These are phyloP conservation scores for Picochlorum sp. DNA, from an alignment of 139 green algal genomes.

Conservation along the genomic window DNA sequence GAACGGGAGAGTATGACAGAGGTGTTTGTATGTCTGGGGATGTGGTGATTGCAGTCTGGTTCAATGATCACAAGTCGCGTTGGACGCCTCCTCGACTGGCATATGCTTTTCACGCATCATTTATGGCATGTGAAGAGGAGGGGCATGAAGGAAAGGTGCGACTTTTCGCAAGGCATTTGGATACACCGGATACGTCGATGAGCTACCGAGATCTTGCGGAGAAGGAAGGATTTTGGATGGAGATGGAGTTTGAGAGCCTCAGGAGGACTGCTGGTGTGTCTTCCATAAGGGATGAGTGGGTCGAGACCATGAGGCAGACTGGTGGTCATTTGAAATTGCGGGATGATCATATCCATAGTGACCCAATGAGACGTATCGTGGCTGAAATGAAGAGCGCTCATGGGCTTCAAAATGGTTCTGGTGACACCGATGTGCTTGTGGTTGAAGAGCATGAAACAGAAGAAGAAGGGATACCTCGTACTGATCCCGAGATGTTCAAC, in stretches of 20 bases:
- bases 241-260: slow-evolving; percentile 18
- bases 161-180: slow-evolving; percentile 2
- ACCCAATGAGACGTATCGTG: too few species aligned
- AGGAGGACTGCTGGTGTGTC: neutral
- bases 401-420: too few species aligned
- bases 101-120: slow-evolving; percentile 39
- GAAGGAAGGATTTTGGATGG: slow-evolving; percentile 39
- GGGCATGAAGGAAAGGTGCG: neutral
- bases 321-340: too few species aligned
- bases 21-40: slow-evolving; percentile 22
- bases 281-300: neutral
- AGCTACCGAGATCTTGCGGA: slow-evolving; percentile 17
- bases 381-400: too few species aligned
- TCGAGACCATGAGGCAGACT: too few species aligned
- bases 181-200: neutral
- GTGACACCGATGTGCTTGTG: too few species aligned
- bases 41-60: slow-evolving; percentile 37
- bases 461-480: too few species aligned
- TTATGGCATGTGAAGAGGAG: slow-evolving; percentile 13
- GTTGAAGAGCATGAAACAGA: too few species aligned
- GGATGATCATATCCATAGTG: too few species aligned
- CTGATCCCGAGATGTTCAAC: too few species aligned
- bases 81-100: slow-evolving; percentile 28
- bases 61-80: slow-evolving; percentile 26
- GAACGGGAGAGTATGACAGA: neutral